phyloP scores from a whole-genome alignment of 305 asterid genomes.

The Rubia peregrina region DNA sequence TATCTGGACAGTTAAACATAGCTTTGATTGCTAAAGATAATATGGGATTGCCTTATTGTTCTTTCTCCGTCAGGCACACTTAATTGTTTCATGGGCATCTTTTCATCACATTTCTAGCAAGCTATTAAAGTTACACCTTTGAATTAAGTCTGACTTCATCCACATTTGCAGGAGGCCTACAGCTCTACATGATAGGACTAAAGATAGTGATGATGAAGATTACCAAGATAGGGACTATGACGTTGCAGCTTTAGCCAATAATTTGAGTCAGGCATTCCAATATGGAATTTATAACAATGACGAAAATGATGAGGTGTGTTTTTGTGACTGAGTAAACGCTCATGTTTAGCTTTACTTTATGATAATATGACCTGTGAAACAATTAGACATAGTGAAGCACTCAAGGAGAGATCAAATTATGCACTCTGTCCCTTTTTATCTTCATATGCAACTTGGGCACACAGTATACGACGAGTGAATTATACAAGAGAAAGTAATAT shows the following conservation, averaged over 20 bases:
- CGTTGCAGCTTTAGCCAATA: conserved; percentile 97
- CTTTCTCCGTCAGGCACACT: background rate
- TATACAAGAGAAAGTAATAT: too few relatives aligned
- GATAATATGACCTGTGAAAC: background rate
- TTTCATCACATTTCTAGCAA: background rate
- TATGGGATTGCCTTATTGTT: background rate
- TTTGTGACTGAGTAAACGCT: background rate
- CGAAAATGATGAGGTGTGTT: conserved; percentile 52
- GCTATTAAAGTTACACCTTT: conserved; percentile 1
- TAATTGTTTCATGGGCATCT: background rate
- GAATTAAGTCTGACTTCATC: background rate
- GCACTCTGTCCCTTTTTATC: too few relatives aligned
- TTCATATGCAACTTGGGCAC: too few relatives aligned
- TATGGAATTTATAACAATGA: conserved; percentile 82
- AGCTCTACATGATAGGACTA: conserved; percentile 64
- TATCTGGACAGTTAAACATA: too few relatives aligned
- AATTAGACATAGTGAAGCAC: background rate
- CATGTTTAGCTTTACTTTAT: background rate
- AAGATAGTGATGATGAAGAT: conserved; percentile 98
- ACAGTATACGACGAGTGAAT: too few relatives aligned
- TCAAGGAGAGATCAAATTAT: background rate
- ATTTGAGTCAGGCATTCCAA: conserved; percentile 89
- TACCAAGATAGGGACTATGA: conserved; percentile 93
- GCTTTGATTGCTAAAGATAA: too few relatives aligned
- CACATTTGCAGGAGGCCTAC: conserved; percentile 79